Evolutionary conservation across 805 yeast species (phyloP).

Genomic region (Teunomyces pallodes): DNA sequence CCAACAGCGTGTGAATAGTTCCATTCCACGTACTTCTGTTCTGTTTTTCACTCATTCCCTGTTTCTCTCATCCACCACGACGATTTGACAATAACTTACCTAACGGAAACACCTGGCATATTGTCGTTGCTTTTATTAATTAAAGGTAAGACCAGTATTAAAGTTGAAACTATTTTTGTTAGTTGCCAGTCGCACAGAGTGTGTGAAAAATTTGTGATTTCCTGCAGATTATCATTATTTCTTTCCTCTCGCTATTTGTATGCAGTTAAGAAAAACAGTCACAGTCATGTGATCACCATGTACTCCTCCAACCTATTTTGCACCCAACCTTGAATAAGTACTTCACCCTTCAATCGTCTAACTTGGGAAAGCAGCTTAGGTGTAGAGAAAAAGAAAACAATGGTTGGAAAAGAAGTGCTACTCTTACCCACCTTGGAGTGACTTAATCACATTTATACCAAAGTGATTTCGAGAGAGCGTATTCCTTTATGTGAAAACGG

Average conservation of each 20-base stretch:
- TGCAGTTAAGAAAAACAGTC: conserved; percentile 1
- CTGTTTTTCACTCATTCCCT: background rate
- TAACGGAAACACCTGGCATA: conserved; percentile 98
- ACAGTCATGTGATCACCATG: background rate
- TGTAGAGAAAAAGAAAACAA: too few species aligned
- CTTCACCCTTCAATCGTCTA: too few species aligned
- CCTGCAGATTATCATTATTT: background rate
- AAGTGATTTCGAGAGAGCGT: too few species aligned
- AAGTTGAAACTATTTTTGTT: conserved; percentile 1
- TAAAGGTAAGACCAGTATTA: conserved; percentile 8
- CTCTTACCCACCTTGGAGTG: too few species aligned
- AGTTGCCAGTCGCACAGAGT: conserved; percentile 25
- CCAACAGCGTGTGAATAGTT: conserved; percentile 4
- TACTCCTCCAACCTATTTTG: background rate
- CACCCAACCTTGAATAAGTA: background rate
- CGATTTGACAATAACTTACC: conserved; percentile 58
- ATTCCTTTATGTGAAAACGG: too few species aligned
- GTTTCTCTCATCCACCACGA: conserved; percentile 24
- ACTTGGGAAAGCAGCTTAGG: too few species aligned
- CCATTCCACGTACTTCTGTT: conserved; percentile 3
- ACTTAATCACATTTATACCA: too few species aligned
- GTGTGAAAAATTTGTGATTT: conserved; percentile 15
- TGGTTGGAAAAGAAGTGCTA: too few species aligned
- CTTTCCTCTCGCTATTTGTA: background rate
- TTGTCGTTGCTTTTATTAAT: conserved; percentile 36